Conservation (phyloP, 805 yeast species). For the Suhomyces faveliae region DNA sequence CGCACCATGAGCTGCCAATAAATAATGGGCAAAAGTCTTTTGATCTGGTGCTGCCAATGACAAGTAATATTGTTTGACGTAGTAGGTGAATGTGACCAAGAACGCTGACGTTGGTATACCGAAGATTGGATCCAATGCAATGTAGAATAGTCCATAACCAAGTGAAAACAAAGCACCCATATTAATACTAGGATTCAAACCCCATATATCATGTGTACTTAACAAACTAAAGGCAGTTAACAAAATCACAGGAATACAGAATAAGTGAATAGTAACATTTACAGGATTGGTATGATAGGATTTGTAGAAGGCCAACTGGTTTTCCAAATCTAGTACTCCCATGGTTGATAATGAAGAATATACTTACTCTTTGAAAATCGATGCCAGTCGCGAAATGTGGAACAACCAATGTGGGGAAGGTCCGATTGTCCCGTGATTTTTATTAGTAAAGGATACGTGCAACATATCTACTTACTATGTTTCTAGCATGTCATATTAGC, state of each 20-base stretch:
- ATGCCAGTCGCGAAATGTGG: neutral
- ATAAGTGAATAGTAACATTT: constrained; percentile 74
- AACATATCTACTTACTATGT: neutral
- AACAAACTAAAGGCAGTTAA: constrained; percentile 48
- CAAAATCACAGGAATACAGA: constrained; percentile 78
- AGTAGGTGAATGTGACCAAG: constrained; percentile 22
- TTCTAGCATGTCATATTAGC: too few species aligned
- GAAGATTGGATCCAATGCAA: constrained; percentile 48
- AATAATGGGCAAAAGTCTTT: constrained; percentile 19
- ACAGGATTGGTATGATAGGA: constrained; percentile 50
- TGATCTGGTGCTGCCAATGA: constrained; percentile 17
- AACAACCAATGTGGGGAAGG: neutral
- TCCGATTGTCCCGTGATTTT: neutral
- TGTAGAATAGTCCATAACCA: constrained; percentile 57
- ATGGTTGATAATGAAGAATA: neutral
- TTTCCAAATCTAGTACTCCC: constrained; percentile 33
- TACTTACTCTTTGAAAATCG: neutral
- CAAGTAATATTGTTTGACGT: constrained; percentile 21
- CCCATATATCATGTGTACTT: constrained; percentile 22
- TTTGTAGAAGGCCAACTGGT: constrained; percentile 42
- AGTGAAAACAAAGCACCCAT: constrained; percentile 47
- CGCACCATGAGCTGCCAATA: constrained; percentile 45
- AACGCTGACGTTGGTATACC: constrained; percentile 32
- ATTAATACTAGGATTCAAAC: constrained; percentile 34
- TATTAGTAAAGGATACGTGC: too few species aligned